Evolutionary conservation across 73 alveolate species (phyloP).

Genomic region (Paramecium octaurelia): DNA sequence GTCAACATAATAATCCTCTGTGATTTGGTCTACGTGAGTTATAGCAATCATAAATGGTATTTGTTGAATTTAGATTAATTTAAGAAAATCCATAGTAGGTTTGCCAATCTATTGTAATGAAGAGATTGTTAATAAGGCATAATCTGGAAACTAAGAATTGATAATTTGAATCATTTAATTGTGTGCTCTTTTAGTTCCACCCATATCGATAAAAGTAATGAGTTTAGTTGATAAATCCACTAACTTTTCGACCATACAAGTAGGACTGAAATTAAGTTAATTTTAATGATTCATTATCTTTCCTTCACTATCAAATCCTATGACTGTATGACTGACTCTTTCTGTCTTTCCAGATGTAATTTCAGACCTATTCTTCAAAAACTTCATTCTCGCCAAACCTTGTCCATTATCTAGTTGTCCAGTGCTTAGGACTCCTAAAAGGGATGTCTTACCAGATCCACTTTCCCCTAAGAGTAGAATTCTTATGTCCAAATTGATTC

Average conservation of each 20-base stretch:
- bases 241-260: neutral
- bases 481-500: conserved; percentile 82
- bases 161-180: conserved; percentile 84
- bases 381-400: conserved; percentile 87
- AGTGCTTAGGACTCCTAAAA: conserved; percentile 88
- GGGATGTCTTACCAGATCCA: conserved; percentile 84
- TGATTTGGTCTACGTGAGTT: conserved; percentile 78
- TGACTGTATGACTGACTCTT: conserved; percentile 82
- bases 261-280: conserved; percentile 3
- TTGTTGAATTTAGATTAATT: conserved; percentile 74
- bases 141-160: conserved; percentile 86
- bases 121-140: conserved; percentile 82
- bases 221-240: neutral
- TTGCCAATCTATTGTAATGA: conserved; percentile 75
- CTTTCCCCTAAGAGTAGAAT: conserved; percentile 86
- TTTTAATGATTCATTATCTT: conserved; percentile 76
- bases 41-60: conserved; percentile 92
- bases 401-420: conserved; percentile 90
- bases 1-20: conserved; percentile 35
- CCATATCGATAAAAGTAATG: conserved; percentile 94
- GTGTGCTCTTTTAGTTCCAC: conserved; percentile 90
- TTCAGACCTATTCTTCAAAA: conserved; percentile 90
- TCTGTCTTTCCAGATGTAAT: conserved; percentile 87
- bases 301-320: conserved; percentile 95
- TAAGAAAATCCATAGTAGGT: conserved; percentile 77